Evolutionary conservation across 2,329 filamentous ascomycete genomes (phyloP).

Genomic region (Beauveria scarabaeidicola): DNA sequence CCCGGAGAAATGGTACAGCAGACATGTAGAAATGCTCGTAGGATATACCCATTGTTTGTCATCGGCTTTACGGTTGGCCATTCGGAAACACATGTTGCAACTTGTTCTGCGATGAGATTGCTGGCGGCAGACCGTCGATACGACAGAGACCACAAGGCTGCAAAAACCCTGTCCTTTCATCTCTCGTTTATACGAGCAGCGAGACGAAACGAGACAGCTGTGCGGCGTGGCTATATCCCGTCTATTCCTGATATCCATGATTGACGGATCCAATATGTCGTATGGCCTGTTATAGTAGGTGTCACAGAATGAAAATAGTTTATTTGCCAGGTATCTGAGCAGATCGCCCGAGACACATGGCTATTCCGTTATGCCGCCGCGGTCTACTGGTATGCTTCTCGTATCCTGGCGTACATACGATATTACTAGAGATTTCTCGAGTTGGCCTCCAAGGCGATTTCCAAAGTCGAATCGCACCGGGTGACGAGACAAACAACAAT

Average conservation of each 20-base stretch:
- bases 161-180: background rate
- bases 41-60: no score
- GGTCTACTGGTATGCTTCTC: no score
- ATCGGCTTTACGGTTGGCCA: no score
- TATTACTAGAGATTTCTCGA: no score
- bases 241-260: background rate
- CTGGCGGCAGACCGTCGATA: background rate
- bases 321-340: background rate
- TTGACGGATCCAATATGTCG: background rate
- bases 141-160: background rate
- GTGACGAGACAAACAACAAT: no score
- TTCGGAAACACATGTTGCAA: no score
- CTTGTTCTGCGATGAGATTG: background rate
- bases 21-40: no score
- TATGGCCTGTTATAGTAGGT: background rate
- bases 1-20: no score
- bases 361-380: background rate
- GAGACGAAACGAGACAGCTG: background rate
- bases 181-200: background rate
- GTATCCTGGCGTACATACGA: no score
- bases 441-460: no score
- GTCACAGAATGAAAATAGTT: background rate
- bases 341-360: background rate
- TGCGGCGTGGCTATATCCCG: background rate
- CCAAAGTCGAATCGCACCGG: no score